phyloP scores from a whole-genome alignment of 805 yeast species.

The Cyberlindnera euphorbiae region DNA sequence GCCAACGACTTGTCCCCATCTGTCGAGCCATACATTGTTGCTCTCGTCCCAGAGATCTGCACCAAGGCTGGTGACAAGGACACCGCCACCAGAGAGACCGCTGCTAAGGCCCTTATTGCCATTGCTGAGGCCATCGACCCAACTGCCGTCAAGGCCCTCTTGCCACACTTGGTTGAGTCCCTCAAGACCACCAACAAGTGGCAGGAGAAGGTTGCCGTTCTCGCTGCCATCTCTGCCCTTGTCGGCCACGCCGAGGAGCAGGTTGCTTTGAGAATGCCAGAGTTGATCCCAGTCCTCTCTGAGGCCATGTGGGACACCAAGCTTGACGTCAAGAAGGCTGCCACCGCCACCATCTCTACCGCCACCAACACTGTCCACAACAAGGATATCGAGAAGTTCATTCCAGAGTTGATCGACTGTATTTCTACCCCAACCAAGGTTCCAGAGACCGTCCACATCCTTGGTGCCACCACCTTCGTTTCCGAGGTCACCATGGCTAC shows the following conservation, averaged over 20 bases:
- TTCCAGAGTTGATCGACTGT: conserved; percentile 95
- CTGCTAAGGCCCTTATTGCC: conserved; percentile 71
- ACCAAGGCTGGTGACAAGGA: conserved; percentile 89
- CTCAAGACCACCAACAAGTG: conserved; percentile 80
- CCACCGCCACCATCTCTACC: conserved; percentile 91
- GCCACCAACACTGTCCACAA: conserved; percentile 97
- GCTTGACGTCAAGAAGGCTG: conserved; percentile 95
- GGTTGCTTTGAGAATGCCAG: conserved; percentile 98
- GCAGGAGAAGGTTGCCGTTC: conserved; percentile 94
- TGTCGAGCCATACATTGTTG: conserved; percentile 93
- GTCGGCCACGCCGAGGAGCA: conserved; percentile 95
- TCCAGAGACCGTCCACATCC: conserved; percentile 96
- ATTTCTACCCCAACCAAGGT: conserved; percentile 96
- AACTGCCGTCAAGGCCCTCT: conserved; percentile 81
- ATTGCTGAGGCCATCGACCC: conserved; percentile 85
- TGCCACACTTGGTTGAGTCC: conserved; percentile 72
- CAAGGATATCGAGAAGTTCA: conserved; percentile 99
- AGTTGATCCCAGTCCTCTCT: conserved; percentile 95
- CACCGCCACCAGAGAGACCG: conserved; percentile 66
- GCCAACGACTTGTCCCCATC: conserved; percentile 77
- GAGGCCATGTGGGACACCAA: conserved; percentile 99
- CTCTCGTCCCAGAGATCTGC: conserved; percentile 64
- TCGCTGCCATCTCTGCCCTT: conserved; percentile 77
- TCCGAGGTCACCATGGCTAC: conserved; percentile 99
- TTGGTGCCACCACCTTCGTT: conserved; percentile 99